These are phyloP conservation scores for Monosporascus sp. DNA, from an alignment of 2,329 filamentous ascomycete species.

Conservation along the genomic window DNA sequence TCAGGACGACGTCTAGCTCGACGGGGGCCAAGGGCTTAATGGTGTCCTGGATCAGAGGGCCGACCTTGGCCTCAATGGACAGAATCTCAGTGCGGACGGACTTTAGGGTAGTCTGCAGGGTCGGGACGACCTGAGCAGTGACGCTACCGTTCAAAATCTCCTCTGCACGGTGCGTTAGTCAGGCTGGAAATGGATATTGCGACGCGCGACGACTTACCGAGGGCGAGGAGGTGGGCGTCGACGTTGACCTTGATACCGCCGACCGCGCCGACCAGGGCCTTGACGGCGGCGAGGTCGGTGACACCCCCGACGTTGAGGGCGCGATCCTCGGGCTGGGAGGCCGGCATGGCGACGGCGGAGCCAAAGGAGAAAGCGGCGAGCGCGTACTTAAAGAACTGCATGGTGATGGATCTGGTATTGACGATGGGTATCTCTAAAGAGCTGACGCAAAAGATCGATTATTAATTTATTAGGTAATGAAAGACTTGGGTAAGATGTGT, in stretches of 20 bases:
- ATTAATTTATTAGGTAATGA: too few relatives aligned
- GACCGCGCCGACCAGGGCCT: conserved; percentile 8
- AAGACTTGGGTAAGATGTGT: too few relatives aligned
- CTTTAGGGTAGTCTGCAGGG: conserved; percentile 18
- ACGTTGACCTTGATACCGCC: conserved; percentile 13
- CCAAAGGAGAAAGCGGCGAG: conserved; percentile 26
- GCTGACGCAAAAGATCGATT: too few relatives aligned
- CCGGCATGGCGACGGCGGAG: conserved; percentile 24
- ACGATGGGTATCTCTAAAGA: background rate
- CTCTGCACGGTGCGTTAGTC: conserved; percentile 10
- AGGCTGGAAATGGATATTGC: background rate
- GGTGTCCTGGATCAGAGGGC: conserved; percentile 13
- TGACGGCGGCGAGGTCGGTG: conserved; percentile 1
- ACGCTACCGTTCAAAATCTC: conserved; percentile 4
- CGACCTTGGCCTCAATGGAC: conserved; percentile 4
- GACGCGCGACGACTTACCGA: conserved; percentile 9
- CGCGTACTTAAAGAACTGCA: conserved; percentile 28
- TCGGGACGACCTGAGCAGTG: conserved; percentile 10
- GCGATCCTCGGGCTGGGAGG: conserved; percentile 7
- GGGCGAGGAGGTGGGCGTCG: conserved; percentile 11
- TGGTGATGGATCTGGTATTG: conserved; percentile 15
- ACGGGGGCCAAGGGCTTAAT: conserved; percentile 14
- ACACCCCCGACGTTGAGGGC: conserved; percentile 9
- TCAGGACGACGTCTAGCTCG: conserved; percentile 18
- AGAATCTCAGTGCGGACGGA: conserved; percentile 16